Base-by-base conservation (phyloP, 768 basidiomycete genomes). In the Galerina sulciceps region DNA sequence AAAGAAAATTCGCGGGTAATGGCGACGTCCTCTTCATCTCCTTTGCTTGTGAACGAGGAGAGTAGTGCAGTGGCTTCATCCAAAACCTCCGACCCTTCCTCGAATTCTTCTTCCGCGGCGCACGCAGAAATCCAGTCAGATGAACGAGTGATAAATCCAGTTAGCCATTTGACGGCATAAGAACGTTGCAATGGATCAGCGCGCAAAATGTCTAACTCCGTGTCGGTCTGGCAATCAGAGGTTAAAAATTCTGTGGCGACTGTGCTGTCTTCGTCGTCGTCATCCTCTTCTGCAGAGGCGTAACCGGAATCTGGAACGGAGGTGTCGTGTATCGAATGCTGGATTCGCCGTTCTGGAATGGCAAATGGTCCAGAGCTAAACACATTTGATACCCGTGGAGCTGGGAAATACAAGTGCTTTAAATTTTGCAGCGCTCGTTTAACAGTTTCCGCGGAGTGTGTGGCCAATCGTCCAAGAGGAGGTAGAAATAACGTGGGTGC, bases 121-220 rank as follows among this genome's bases (percentile, higher is more conserved):
- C 62, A 60, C 5, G 58, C 58, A 1, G 64, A 66, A 14, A 74
- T 64, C 86, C 88, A 91, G 3, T 63, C 53, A 57, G 85, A 85
- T 2, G 84, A 84, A 15, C 85, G 82, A 45, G 82, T 76, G 47
- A 90, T 79, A 61, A 94, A 81, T 15, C 85, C 85, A 10, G 87
- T 91, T 10, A 91, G 67, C 92, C 93, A 94, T 66, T 77, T 83
- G 55, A 92, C 80, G n/a, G 86, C 79, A 57, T 80, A 89, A 11
- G 79, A 76, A 47, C 86, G 84, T 71, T 94, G 90, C 63, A 90
- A 79, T 18, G 79, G 70, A 69, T 94, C 90, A 1, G 80, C 76
- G 43, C 86, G 82, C 49, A 91, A 74, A 48, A 80, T 57, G 44
- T 85, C 80, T 14, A 80, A 55, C 50, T 68, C 71, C 10, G 73